Percentiles rank a stretch among this genome's conserved stretches.
Conservation (phyloP, 768 basidiomycete species). For the Dentipellis sp. region DNA sequence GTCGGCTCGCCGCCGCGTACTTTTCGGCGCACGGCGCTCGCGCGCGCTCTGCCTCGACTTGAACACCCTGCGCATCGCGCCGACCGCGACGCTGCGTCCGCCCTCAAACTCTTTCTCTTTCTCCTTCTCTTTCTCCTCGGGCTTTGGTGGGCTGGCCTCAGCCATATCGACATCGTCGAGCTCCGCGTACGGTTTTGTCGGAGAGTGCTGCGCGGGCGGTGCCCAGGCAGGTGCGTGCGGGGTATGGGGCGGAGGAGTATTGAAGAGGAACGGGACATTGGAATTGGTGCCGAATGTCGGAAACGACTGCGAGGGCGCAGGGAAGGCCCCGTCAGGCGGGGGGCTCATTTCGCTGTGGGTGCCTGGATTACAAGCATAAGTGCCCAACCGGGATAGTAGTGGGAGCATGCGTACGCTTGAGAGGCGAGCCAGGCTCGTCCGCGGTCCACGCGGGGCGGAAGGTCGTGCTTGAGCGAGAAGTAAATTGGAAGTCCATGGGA, state of each 20-base stretch:
- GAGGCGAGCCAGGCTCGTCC: constrained; percentile 41
- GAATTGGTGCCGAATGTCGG: constrained; percentile 58
- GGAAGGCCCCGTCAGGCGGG: constrained; percentile 17
- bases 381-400: constrained; percentile 16
- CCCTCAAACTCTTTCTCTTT: constrained; percentile 28
- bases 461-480: constrained; percentile 45
- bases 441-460: constrained; percentile 47
- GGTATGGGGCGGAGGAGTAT: constrained; percentile 37
- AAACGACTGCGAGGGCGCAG: constrained; percentile 19
- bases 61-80: constrained; percentile 58
- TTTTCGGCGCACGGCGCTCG: constrained; percentile 17
- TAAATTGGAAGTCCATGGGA: constrained; percentile 88
- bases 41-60: constrained; percentile 47
- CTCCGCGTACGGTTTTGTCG: constrained; percentile 48
- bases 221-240: constrained; percentile 48
- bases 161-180: constrained; percentile 67
- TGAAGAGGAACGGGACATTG: constrained; percentile 69
- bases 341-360: constrained; percentile 34
- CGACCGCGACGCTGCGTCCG: constrained; percentile 47
- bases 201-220: constrained; percentile 53
- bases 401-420: constrained; percentile 49
- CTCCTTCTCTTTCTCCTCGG: constrained; percentile 25
- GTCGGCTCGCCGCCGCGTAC: constrained; percentile 12
- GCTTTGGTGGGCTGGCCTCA: constrained; percentile 53
- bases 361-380: constrained; percentile 34